Conservation (phyloP, 495 filamentous ascomycete genomes). For the Immersiella caudata region DNA sequence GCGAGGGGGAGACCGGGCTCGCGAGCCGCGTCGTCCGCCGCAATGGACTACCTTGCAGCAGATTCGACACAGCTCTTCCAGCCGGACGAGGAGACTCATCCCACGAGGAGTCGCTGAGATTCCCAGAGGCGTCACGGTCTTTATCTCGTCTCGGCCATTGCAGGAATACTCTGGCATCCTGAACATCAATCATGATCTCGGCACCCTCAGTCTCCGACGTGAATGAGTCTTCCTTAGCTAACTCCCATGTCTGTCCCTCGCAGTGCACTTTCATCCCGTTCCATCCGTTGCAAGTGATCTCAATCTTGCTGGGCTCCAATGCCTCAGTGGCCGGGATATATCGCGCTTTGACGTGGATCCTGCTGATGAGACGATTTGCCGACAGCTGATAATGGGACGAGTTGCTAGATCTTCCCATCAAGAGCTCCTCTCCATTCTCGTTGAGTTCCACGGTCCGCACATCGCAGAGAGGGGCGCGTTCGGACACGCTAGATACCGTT, state of each 20-base stretch:
- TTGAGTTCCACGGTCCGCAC: constrained; percentile 79
- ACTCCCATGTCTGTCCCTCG: constrained; percentile 81
- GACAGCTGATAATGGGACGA: constrained; percentile 91
- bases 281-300: constrained; percentile 91
- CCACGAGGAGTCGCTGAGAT: constrained; percentile 68
- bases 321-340: constrained; percentile 70
- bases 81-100: constrained; percentile 58
- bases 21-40: constrained; percentile 61
- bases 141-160: constrained; percentile 75
- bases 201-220: constrained; percentile 85
- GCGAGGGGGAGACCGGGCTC: constrained; percentile 77
- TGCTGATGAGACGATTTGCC: constrained; percentile 85
- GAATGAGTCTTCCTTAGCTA: constrained; percentile 87
- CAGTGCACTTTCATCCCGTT: constrained; percentile 94
- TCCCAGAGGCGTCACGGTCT: constrained; percentile 62
- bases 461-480: constrained; percentile 80
- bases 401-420: constrained; percentile 90
- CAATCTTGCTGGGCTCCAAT: constrained; percentile 69
- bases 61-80: constrained; percentile 37
- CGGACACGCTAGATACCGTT: constrained; percentile 70
- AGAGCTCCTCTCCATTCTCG: constrained; percentile 76
- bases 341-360: constrained; percentile 85
- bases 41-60: constrained; percentile 66
- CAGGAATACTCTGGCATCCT: constrained; percentile 85
- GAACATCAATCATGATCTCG: constrained; percentile 95